Evolutionary conservation across 768 basidiomycete genomes (phyloP).

Genomic region (Tricholoma furcatifolium): DNA sequence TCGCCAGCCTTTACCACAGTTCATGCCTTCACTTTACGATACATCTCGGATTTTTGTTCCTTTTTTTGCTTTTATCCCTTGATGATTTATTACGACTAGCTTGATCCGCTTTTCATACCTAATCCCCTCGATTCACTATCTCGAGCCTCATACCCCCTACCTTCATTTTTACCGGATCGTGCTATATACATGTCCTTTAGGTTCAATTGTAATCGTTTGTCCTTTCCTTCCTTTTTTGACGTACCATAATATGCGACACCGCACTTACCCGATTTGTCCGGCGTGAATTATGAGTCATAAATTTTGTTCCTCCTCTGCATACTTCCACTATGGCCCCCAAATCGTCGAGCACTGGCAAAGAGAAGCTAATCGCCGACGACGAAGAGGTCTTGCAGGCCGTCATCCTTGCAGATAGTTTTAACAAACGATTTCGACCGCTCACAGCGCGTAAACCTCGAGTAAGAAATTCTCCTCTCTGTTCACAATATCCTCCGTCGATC

Average conservation of each 20-base stretch:
- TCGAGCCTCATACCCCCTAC: conserved; percentile 58
- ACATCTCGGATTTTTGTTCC: conserved; percentile 63
- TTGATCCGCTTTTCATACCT: conserved; percentile 60
- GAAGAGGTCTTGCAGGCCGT: conserved; percentile 93
- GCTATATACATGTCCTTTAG: conserved; percentile 53
- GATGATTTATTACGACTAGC: conserved; percentile 66
- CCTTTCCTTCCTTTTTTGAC: conserved; percentile 13
- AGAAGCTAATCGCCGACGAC: conserved; percentile 65
- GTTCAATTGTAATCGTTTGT: conserved; percentile 59
- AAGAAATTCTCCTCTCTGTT: conserved; percentile 26
- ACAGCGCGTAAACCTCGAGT: conserved; percentile 86
- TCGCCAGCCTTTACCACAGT: conserved; percentile 14
- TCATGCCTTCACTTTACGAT: conserved; percentile 39
- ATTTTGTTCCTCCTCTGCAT: conserved; percentile 14
- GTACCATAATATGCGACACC: not conserved
- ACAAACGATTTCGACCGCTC: conserved; percentile 89
- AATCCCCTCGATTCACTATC: conserved; percentile 67
- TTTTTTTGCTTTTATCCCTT: conserved; percentile 41
- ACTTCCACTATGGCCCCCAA: conserved; percentile 62
- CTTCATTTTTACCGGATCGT: conserved; percentile 56
- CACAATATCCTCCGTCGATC: conserved; percentile 11
- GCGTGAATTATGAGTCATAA: conserved; percentile 23
- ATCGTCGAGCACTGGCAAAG: conserved; percentile 48
- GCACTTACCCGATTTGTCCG: conserved; percentile 15
- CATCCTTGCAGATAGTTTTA: conserved; percentile 95